These are phyloP conservation scores for Candida manassasensis DNA, from an alignment of 805 yeast species.

Conservation along the genomic window DNA sequence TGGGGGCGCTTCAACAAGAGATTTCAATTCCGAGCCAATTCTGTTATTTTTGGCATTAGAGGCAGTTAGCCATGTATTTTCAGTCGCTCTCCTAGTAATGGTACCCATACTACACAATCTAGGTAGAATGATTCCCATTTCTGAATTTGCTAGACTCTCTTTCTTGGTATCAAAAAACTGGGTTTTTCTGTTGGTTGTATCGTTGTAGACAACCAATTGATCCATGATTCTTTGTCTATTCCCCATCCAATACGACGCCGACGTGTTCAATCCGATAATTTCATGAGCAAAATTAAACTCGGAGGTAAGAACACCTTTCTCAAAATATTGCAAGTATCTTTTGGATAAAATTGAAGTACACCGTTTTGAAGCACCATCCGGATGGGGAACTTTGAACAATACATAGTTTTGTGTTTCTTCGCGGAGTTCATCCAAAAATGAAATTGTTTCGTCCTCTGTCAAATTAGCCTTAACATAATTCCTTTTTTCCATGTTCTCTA, in stretches of 20 bases:
- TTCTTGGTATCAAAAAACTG: slow-evolving; percentile 23
- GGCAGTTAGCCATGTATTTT: slow-evolving; percentile 96
- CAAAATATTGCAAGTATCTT: slow-evolving; percentile 64
- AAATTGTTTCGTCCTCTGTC: slow-evolving; percentile 24
- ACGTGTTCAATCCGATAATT: slow-evolving; percentile 71
- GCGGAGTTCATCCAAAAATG: slow-evolving; percentile 18
- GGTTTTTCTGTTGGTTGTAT: slow-evolving; percentile 16
- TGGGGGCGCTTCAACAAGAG: slow-evolving; percentile 78
- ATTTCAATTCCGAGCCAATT: slow-evolving; percentile 90
- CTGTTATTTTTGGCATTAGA: slow-evolving; percentile 84
- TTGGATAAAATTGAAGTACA: slow-evolving; percentile 79
- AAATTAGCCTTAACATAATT: slow-evolving; percentile 34
- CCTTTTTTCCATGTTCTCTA: slow-evolving; percentile 27
- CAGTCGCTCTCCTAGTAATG: slow-evolving; percentile 92
- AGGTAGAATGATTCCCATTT: slow-evolving; percentile 77
- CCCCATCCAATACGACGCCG: slow-evolving; percentile 91
- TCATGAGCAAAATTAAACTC: slow-evolving; percentile 67
- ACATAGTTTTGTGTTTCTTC: slow-evolving; percentile 24
- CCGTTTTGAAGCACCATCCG: slow-evolving; percentile 70
- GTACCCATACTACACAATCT: slow-evolving; percentile 92
- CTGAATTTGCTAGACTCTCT: slow-evolving; percentile 18
- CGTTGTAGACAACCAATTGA: slow-evolving; percentile 74
- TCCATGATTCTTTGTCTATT: slow-evolving; percentile 76
- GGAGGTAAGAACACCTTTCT: slow-evolving; percentile 67
- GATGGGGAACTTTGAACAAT: slow-evolving; percentile 79